Evolutionary conservation across 2,329 filamentous ascomycete genomes (phyloP), one percentile per base, ranked within the genome.

Genomic region (Colletotrichum brevisporum): DNA sequence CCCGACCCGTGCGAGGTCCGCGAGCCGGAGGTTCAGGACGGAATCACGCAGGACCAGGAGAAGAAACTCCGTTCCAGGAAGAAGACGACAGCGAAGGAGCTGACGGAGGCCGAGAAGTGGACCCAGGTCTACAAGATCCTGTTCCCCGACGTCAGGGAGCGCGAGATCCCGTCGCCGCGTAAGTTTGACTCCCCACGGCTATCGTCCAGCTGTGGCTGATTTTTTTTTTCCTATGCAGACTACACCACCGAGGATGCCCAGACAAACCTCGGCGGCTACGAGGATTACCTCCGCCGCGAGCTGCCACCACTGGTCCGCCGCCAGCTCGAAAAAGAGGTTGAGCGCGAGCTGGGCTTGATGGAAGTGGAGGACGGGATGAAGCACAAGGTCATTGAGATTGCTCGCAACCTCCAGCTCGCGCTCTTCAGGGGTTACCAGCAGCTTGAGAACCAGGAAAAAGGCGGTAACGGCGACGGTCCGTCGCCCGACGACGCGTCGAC

Each of bases 61-160:
- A 76, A 77, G 61, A 75, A 70, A 3, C 70, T 83, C 5, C 76
- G 78, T 5, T 81, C 77, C 8, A 73, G 80, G 2, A 72, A 78
- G 72, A 73, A 78, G 75, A 61, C 74, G 61, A 41, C 62, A 71
- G 47, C 67, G 66, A 75, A 69, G 9, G 81, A 82, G 31, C 74
- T 71, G 71, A 74, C 69, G 0, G 81, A 82, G 45, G 74, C 75
- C 9, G 78, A 82, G 51, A 81, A 80, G 54, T 83, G 81, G 81
- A 70, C 68, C 5, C 76, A 80, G 41, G 77, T 80, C 18, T 83
- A 80, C 71, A 72, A 74, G 4, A 71, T 81, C 0, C 72, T 83
- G 1, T 83, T 83, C 41, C 79, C 80, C 0, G 75, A 74, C 15
- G 76, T 69, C 21, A 61, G 60, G 15, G 64, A 71, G 57, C 63